Conservation (phyloP, 495 filamentous ascomycete genomes). For the Bryoglossum gracile region DNA sequence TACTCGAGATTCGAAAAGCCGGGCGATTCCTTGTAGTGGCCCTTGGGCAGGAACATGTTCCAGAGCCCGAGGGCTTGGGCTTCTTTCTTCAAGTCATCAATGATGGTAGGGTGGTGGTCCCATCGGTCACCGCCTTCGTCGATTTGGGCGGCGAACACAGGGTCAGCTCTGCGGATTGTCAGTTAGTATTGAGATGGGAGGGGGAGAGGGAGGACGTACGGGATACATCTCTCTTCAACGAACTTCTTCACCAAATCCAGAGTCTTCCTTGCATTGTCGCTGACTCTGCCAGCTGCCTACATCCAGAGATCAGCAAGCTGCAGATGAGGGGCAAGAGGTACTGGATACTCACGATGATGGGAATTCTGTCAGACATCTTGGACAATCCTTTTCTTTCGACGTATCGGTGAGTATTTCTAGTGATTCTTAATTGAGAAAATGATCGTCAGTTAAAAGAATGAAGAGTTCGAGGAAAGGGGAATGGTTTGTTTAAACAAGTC, state of each 20-base stretch:
- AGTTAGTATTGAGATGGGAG: conserved; percentile 4
- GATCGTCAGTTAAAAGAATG: neutral
- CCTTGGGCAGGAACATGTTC: conserved; percentile 97
- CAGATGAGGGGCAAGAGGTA: conserved; percentile 7
- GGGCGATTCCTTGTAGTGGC: conserved; percentile 88
- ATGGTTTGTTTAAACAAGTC: too few species aligned
- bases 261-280: conserved; percentile 71
- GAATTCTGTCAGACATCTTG: conserved; percentile 57
- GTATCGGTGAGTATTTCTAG: too few species aligned
- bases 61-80: conserved; percentile 83
- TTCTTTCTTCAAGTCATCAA: conserved; percentile 83
- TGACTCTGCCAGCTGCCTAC: conserved; percentile 53
- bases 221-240: conserved; percentile 92
- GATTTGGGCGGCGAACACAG: conserved; percentile 69
- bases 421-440: too few species aligned
- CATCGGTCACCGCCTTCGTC: conserved; percentile 63
- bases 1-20: conserved; percentile 90
- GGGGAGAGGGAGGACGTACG: conserved; percentile 30
- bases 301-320: conserved; percentile 26
- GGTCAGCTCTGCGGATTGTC: conserved; percentile 47
- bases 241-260: conserved; percentile 76
- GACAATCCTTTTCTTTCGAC: too few species aligned
- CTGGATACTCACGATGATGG: conserved; percentile 55
- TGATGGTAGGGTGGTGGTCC: conserved; percentile 67
- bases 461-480: too few species aligned